Conservation (phyloP, 73 alveolate species). For the Durusdinium trenchii region DNA sequence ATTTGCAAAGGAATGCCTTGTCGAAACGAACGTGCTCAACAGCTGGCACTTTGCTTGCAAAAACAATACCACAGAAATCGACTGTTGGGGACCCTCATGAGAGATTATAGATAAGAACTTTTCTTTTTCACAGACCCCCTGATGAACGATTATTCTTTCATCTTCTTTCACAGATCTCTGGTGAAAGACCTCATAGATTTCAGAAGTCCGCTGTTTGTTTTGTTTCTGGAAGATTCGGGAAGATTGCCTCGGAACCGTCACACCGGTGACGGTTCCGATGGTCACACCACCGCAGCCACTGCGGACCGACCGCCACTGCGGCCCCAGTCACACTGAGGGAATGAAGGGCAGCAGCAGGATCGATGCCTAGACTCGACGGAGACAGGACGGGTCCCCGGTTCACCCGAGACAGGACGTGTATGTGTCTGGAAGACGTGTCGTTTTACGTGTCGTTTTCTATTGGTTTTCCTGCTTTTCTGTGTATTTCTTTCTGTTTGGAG, state of each 20-base stretch:
- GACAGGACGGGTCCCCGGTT: not conserved
- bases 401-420: not conserved
- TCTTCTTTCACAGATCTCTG: too few species aligned
- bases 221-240: not conserved
- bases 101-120: too few species aligned
- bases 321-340: conserved; percentile 54
- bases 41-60: too few species aligned
- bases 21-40: too few species aligned
- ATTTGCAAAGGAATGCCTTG: too few species aligned
- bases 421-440: not conserved
- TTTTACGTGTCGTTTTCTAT: not conserved
- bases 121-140: too few species aligned
- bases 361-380: conserved; percentile 6
- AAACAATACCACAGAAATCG: too few species aligned
- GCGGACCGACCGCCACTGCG: not conserved
- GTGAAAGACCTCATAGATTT: not conserved
- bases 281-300: not conserved
- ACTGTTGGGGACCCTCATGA: too few species aligned
- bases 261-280: not conserved
- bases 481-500: not conserved
- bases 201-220: not conserved
- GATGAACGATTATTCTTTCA: too few species aligned
- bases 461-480: not conserved
- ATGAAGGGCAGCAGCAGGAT: conserved; percentile 54
- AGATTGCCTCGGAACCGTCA: not conserved